Percentiles rank a stretch among this genome's conserved stretches.
phyloP scores from a whole-genome alignment of 2,329 filamentous ascomycete genomes.

The Hymenoscyphus fructigenus region DNA sequence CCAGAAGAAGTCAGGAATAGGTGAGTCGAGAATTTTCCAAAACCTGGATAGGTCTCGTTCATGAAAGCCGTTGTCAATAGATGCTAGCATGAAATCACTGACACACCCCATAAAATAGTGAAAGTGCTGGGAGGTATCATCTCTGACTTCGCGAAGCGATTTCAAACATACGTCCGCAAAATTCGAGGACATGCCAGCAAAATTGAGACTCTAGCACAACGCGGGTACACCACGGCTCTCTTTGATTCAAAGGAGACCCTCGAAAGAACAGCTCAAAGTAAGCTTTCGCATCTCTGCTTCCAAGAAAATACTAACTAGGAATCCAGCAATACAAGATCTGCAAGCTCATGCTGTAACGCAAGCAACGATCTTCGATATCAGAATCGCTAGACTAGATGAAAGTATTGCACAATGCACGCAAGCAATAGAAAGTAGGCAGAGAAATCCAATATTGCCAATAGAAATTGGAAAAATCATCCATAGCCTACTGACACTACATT shows the following conservation, averaged over 20 bases:
- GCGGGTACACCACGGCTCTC: not conserved
- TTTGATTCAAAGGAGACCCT: not conserved
- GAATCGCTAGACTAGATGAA: not conserved
- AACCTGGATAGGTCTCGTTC: not conserved
- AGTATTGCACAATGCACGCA: slow-evolving; percentile 1
- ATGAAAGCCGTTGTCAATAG: too few species aligned
- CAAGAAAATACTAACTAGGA: not conserved
- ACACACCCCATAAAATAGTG: not conserved
- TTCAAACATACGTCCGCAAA: slow-evolving; percentile 3
- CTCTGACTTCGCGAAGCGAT: slow-evolving; percentile 4
- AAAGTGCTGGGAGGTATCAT: slow-evolving; percentile 3
- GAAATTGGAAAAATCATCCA: not conserved
- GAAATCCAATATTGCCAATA: not conserved
- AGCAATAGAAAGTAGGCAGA: not conserved
- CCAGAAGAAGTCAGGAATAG: slow-evolving; percentile 1
- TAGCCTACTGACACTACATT: not conserved
- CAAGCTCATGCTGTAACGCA: not conserved
- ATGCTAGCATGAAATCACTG: not conserved
- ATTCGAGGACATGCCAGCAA: slow-evolving; percentile 2
- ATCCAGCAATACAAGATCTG: slow-evolving; percentile 1
- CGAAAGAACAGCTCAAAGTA: not conserved
- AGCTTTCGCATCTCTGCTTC: not conserved
- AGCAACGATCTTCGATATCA: not conserved
- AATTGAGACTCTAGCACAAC: slow-evolving; percentile 2
- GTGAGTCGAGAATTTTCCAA: too few species aligned